Evolutionary conservation across 768 basidiomycete genomes (phyloP).

Genomic region (Rhizopogon vinicolor): DNA sequence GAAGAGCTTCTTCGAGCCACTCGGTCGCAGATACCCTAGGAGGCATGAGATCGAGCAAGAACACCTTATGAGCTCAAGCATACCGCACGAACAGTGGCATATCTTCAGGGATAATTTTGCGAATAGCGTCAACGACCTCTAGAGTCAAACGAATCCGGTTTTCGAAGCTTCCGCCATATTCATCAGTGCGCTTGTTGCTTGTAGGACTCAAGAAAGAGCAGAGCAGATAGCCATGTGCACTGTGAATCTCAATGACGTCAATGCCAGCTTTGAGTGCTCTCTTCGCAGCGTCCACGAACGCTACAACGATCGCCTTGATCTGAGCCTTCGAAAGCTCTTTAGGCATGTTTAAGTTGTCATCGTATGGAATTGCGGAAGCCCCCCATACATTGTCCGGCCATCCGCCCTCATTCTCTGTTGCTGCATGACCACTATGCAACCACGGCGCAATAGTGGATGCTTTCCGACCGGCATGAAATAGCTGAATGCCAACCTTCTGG

Average conservation of each 20-base stretch:
- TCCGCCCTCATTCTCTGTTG: slow-evolving; percentile 36
- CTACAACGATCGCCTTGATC: slow-evolving; percentile 52
- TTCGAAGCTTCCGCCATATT: slow-evolving; percentile 68
- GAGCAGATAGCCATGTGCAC: slow-evolving; percentile 61
- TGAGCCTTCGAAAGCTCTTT: slow-evolving; percentile 53
- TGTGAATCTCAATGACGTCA: slow-evolving; percentile 71
- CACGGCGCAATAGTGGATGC: slow-evolving; percentile 68
- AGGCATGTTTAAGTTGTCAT: slow-evolving; percentile 48
- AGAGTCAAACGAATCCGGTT: slow-evolving; percentile 71
- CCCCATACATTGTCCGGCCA: slow-evolving; percentile 67
- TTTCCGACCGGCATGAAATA: slow-evolving; percentile 73
- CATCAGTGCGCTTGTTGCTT: slow-evolving; percentile 67
- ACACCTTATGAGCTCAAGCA: background rate
- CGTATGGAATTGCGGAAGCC: slow-evolving; percentile 56
- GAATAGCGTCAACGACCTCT: slow-evolving; percentile 46
- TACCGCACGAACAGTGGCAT: slow-evolving; percentile 76
- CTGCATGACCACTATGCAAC: slow-evolving; percentile 39
- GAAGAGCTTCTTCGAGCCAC: slow-evolving; percentile 57
- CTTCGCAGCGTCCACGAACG: slow-evolving; percentile 50
- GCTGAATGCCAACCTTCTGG: slow-evolving; percentile 71
- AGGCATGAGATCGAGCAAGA: background rate
- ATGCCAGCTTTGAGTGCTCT: slow-evolving; percentile 62
- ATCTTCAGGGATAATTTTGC: slow-evolving; percentile 49
- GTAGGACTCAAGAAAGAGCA: slow-evolving; percentile 70
- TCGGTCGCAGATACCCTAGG: slow-evolving; percentile 68